Evolutionary conservation across 2,329 filamentous ascomycete species (phyloP).

Genomic region (Cladophialophora immunda): DNA sequence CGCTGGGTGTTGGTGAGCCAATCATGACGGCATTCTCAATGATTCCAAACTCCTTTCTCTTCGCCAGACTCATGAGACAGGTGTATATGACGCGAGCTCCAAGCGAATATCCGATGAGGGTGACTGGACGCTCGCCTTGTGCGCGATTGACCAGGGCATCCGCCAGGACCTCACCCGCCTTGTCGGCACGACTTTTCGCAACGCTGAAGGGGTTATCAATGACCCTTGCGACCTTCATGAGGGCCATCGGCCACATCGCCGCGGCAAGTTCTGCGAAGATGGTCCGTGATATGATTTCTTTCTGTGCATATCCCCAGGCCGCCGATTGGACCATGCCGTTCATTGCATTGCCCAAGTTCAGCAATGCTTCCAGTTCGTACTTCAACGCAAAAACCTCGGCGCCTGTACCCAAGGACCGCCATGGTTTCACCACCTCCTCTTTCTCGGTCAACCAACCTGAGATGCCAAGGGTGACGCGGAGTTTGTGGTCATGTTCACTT

Average conservation of each 20-base stretch:
- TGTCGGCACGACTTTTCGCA: constrained; percentile 78
- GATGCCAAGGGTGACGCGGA: constrained; percentile 84
- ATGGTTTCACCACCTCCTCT: constrained; percentile 77
- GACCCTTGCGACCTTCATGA: constrained; percentile 72
- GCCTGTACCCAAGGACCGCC: constrained; percentile 76
- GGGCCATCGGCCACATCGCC: constrained; percentile 73
- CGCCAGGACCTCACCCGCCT: constrained; percentile 80
- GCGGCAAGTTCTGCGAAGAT: constrained; percentile 73
- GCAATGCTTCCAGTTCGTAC: constrained; percentile 81
- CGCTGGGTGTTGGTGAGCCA: constrained; percentile 79
- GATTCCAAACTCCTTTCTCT: constrained; percentile 81
- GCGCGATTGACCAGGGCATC: constrained; percentile 83
- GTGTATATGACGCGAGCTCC: constrained; percentile 84
- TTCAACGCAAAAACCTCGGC: constrained; percentile 83
- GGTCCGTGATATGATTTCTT: constrained; percentile 77
- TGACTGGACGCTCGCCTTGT: constrained; percentile 83
- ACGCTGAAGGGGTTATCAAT: constrained; percentile 85
- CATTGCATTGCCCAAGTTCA: constrained; percentile 80
- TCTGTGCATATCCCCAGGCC: constrained; percentile 80
- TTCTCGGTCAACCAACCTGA: constrained; percentile 81
- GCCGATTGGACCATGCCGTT: constrained; percentile 78
- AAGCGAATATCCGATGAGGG: constrained; percentile 81
- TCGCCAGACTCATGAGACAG: constrained; percentile 78
- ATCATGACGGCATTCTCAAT: constrained; percentile 85
- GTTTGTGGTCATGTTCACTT: constrained; percentile 62